phyloP scores from a whole-genome alignment of 2,329 filamentous ascomycete species.

The Niveomyces coronatus region DNA sequence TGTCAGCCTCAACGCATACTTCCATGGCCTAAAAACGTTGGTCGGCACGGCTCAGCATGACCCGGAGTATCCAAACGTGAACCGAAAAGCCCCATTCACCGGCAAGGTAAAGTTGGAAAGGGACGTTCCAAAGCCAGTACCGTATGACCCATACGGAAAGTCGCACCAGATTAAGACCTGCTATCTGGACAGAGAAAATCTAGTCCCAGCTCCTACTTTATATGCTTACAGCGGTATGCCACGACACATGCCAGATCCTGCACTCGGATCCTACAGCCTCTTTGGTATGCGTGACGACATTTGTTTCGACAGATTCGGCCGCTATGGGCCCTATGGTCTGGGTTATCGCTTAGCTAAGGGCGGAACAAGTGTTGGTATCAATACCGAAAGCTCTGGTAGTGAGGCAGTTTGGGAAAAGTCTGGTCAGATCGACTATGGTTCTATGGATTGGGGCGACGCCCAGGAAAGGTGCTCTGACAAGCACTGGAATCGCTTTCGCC shows the following conservation, averaged over 20 bases:
- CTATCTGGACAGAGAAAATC: constrained; percentile 51
- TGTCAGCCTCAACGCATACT: constrained; percentile 66
- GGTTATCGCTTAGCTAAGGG: constrained; percentile 69
- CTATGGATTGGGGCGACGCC: constrained; percentile 43
- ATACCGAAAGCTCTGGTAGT: constrained; percentile 59
- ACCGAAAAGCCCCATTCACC: constrained; percentile 1
- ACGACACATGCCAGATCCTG: constrained; percentile 65
- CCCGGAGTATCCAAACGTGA: constrained; percentile 59
- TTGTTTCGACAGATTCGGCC: constrained; percentile 80
- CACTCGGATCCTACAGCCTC: constrained; percentile 65
- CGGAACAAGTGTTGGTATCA: constrained; percentile 60
- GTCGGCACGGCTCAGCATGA: constrained; percentile 52
- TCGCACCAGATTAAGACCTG: constrained; percentile 48
- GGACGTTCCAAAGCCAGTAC: constrained; percentile 32
- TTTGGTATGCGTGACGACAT: constrained; percentile 67
- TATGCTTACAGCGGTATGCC: constrained; percentile 62
- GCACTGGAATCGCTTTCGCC: constrained; percentile 53
- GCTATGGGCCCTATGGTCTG: constrained; percentile 74
- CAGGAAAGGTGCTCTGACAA: constrained; percentile 43
- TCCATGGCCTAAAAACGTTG: constrained; percentile 64
- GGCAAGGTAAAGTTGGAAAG: constrained; percentile 2
- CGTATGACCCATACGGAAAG: constrained; percentile 61
- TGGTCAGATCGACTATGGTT: constrained; percentile 45
- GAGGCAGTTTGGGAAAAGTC: constrained; percentile 45
- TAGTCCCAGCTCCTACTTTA: constrained; percentile 47